Conservation (phyloP, 441 rosid genomes). For the Breynia disticha region DNA sequence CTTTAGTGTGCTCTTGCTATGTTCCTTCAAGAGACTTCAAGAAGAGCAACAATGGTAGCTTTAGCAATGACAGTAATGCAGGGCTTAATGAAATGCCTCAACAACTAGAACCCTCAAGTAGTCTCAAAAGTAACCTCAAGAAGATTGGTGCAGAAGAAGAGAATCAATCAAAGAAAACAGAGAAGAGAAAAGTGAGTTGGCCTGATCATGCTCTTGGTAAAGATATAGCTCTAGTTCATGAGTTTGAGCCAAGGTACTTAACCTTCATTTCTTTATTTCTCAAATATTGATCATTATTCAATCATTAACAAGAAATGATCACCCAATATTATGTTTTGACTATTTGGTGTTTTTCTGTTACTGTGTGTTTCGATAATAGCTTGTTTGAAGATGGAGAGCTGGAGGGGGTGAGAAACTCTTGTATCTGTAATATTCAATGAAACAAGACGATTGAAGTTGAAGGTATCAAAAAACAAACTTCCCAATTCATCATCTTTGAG, state of each 20-base stretch:
- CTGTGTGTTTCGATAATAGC: slow-evolving; percentile 18
- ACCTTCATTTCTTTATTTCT: too few species aligned
- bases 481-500: too few species aligned
- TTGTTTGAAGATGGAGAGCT: slow-evolving; percentile 58
- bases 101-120: slow-evolving; percentile 23
- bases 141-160: slow-evolving; percentile 11
- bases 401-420: slow-evolving; percentile 43
- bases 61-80: too few species aligned
- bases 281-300: too few species aligned
- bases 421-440: slow-evolving; percentile 63
- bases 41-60: too few species aligned
- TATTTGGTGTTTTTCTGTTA: too few species aligned
- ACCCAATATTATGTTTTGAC: too few species aligned
- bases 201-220: slow-evolving; percentile 57
- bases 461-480: slow-evolving; percentile 5
- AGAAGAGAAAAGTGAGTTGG: slow-evolving; percentile 69
- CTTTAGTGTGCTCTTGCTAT: slow-evolving; percentile 66
- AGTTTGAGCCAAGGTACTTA: slow-evolving; percentile 59
- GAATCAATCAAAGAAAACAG: slow-evolving; percentile 15
- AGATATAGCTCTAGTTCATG: slow-evolving; percentile 71
- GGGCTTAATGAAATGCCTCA: slow-evolving; percentile 27
- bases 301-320: too few species aligned
- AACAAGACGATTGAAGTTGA: slow-evolving; percentile 2
- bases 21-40: slow-evolving; percentile 31
- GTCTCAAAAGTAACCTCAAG: slow-evolving; percentile 32